Conservation (phyloP, 345 rosid species). For the Geranium brycei region DNA sequence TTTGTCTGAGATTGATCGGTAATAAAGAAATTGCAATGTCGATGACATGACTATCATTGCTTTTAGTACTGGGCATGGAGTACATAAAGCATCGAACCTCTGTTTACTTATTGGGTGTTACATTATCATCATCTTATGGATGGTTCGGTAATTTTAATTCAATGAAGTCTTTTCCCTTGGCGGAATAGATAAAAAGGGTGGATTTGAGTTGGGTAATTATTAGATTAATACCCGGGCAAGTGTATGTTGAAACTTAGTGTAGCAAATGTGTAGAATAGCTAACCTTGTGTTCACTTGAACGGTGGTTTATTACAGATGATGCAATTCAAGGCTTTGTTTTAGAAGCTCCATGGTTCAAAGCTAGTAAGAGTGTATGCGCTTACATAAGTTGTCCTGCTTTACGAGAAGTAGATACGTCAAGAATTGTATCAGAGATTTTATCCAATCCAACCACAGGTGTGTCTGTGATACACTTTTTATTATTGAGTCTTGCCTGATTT, state of each 20-base stretch:
- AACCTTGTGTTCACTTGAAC: not conserved
- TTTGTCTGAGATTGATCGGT: not conserved
- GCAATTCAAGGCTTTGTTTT: slow-evolving; percentile 43
- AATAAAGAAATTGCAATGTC: not conserved
- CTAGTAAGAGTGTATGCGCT: slow-evolving; percentile 53
- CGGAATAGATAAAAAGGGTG: not conserved
- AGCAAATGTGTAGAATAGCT: not conserved
- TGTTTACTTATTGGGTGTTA: not conserved
- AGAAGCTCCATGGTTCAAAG: slow-evolving; percentile 67
- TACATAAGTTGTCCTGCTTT: slow-evolving; percentile 60
- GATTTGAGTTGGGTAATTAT: not conserved
- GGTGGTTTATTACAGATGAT: slow-evolving; percentile 23
- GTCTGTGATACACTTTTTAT: not conserved
- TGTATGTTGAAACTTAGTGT: not conserved
- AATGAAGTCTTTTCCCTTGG: not conserved
- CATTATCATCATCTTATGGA: not conserved
- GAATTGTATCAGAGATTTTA: slow-evolving; percentile 35
- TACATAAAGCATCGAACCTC: not conserved
- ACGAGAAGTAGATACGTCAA: slow-evolving; percentile 57
- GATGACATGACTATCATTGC: not conserved
- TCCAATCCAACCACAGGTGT: slow-evolving; percentile 23
- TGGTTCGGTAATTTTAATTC: not conserved
- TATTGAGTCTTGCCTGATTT: not conserved
- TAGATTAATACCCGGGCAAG: not conserved
- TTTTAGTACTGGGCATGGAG: not conserved